Evolutionary conservation across 2,329 filamentous ascomycete species (phyloP).

Genomic region (Lomentospora prolificans): DNA sequence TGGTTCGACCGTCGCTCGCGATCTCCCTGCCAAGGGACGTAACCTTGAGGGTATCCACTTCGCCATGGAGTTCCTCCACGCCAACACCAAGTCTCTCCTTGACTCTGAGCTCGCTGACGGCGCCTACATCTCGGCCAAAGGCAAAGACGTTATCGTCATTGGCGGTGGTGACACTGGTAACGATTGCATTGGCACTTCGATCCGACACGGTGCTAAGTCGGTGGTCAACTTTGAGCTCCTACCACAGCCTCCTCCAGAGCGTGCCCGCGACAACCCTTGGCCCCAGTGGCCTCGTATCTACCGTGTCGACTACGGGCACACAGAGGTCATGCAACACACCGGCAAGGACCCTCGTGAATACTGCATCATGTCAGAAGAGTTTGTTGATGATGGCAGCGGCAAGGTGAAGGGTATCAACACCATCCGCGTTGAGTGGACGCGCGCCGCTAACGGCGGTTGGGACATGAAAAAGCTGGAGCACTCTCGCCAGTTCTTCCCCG

Average conservation of each 20-base stretch:
- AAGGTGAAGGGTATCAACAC: slow-evolving; percentile 95
- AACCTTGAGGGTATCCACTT: slow-evolving; percentile 87
- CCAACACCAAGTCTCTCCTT: slow-evolving; percentile 94
- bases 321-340: slow-evolving; percentile 90
- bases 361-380: slow-evolving; percentile 97
- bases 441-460: slow-evolving; percentile 81
- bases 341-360: slow-evolving; percentile 94
- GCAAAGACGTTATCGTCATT: slow-evolving; percentile 92
- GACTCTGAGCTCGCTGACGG: slow-evolving; percentile 80
- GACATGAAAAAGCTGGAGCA: slow-evolving; percentile 97
- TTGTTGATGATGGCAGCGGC: slow-evolving; percentile 79
- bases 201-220: slow-evolving; percentile 90
- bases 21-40: slow-evolving; percentile 82
- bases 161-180: slow-evolving; percentile 97
- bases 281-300: slow-evolving; percentile 97
- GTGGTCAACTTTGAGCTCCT: slow-evolving; percentile 95
- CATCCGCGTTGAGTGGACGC: slow-evolving; percentile 91
- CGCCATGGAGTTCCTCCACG: slow-evolving; percentile 95
- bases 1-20: slow-evolving; percentile 84
- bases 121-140: slow-evolving; percentile 87
- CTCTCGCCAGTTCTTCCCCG: slow-evolving; percentile 91
- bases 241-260: slow-evolving; percentile 82
- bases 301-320: slow-evolving; percentile 96
- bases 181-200: slow-evolving; percentile 93
- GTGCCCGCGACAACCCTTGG: slow-evolving; percentile 92